Evolutionary conservation across 257 asterid genomes (phyloP).

Genomic region (Nicotiana knightiana): DNA sequence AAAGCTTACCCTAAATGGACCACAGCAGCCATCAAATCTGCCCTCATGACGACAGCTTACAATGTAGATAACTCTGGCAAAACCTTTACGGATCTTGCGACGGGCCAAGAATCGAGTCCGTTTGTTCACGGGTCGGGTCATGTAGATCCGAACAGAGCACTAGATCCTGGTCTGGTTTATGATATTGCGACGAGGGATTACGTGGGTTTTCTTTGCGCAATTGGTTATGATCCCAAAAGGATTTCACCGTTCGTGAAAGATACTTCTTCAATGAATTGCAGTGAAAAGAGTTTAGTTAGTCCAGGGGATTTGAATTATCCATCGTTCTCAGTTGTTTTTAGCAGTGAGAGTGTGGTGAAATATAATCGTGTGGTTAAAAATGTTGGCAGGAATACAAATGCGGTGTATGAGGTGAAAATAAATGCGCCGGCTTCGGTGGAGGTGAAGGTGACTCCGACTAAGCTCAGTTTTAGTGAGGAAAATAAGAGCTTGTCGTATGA

Average conservation of each 20-base stretch:
- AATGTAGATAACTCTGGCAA: not conserved
- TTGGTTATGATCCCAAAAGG: constrained; percentile 43
- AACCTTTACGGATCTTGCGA: not conserved
- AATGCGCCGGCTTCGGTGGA: constrained; percentile 62
- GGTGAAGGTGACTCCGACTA: constrained; percentile 61
- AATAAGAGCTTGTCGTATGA: constrained; percentile 52
- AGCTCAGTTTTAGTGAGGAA: constrained; percentile 43
- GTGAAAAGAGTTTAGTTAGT: constrained; percentile 25
- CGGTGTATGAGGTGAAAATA: constrained; percentile 55
- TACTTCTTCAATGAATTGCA: constrained; percentile 46
- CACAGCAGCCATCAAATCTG: constrained; percentile 64
- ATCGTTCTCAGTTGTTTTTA: constrained; percentile 69
- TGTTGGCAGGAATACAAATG: constrained; percentile 43
- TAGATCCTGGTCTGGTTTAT: constrained; percentile 62
- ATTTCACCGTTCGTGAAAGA: constrained; percentile 45
- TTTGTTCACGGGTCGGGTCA: constrained; percentile 70
- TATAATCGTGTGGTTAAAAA: constrained; percentile 62
- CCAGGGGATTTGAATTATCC: constrained; percentile 90
- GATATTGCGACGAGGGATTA: constrained; percentile 41
- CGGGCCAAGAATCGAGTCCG: constrained; percentile 23
- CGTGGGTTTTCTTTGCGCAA: constrained; percentile 39
- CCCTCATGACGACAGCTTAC: constrained; percentile 66
- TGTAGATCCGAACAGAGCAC: constrained; percentile 44
- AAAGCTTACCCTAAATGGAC: constrained; percentile 65
- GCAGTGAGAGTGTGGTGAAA: constrained; percentile 33